Base-by-base conservation (phyloP, 1,284 basidiomycete species). In the Termitomyces sp. region DNA sequence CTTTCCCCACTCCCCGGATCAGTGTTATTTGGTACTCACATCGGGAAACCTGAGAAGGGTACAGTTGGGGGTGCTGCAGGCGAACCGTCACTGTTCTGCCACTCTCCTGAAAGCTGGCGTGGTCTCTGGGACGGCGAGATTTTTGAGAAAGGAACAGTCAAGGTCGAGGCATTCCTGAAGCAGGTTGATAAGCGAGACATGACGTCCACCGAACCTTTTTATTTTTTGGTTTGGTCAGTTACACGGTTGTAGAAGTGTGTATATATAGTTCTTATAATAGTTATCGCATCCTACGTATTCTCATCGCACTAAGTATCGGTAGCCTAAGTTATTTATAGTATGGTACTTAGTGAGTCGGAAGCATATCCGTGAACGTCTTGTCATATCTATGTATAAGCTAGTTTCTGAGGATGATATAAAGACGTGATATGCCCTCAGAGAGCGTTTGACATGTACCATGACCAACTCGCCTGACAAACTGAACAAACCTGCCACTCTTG, bases 71-170 rank as follows among this genome's bases (percentile, higher is more conserved):
- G 42, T n/a, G 21, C 13, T 5, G 26, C 7, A 8, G 51, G 18
- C 5, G 49, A 51, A 33, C 24, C 43, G 5, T 26, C 28, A 6
- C 19, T 69, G 53, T 71, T 71, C 47, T 70, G 67, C 46, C 68
- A 73, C 56, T 68, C 65, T 18, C 71, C 69, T 2, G 66, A 68
- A 38, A 70, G 64, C 46, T 74, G 72, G 71, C 50, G 56, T 19
- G 61, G 70, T 38, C 49, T 73, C 35, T 73, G 71, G 70, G 62
- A 64, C 53, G 66, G 63, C 0, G 45, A 60, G 35, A 52, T 69
- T 7, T 71, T 68, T 18, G 44, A 55, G 38, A 60, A 60, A 49
- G 61, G 62, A 42, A 51, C 54, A 11, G 58, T 66, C 19, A 55
- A 57, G n/a, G 62, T 68, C 5, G 57, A 62, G 7, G 57, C 57